phyloP scores from a whole-genome alignment of 1,284 basidiomycete genomes.

The Somion occarium region DNA sequence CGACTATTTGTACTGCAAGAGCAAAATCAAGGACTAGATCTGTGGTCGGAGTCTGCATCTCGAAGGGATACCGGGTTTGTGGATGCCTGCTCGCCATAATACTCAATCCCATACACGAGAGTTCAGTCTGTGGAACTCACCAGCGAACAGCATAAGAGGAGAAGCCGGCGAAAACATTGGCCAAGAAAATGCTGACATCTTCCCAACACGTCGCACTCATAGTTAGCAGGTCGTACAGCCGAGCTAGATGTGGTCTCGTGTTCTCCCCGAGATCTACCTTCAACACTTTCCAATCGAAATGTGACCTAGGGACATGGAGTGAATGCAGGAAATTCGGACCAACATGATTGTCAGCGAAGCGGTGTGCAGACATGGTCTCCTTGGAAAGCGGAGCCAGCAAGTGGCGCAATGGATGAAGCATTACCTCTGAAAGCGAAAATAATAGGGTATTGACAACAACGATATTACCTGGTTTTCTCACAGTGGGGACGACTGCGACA shows the following conservation, averaged over 20 bases:
- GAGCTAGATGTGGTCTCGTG: background rate
- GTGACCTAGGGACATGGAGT: background rate
- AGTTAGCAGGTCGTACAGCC: background rate
- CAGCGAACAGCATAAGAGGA: background rate
- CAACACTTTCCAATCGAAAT: background rate
- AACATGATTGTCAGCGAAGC: background rate
- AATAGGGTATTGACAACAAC: background rate
- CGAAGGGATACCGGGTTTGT: too few species aligned
- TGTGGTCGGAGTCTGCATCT: too few species aligned
- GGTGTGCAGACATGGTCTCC: background rate
- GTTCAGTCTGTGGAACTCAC: too few species aligned
- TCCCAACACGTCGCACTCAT: background rate
- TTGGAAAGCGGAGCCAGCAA: background rate
- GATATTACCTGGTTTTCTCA: background rate
- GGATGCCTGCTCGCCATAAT: too few species aligned
- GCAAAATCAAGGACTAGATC: background rate
- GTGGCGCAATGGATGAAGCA: background rate
- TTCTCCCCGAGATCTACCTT: background rate
- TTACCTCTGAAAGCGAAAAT: background rate
- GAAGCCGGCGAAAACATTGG: background rate
- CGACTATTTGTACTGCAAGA: background rate
- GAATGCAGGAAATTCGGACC: background rate
- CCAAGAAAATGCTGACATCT: background rate
- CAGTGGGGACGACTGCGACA: background rate
- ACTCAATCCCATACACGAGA: too few species aligned